Conservation (phyloP, 768 basidiomycete species). For the Aureoboletus auriporus region DNA sequence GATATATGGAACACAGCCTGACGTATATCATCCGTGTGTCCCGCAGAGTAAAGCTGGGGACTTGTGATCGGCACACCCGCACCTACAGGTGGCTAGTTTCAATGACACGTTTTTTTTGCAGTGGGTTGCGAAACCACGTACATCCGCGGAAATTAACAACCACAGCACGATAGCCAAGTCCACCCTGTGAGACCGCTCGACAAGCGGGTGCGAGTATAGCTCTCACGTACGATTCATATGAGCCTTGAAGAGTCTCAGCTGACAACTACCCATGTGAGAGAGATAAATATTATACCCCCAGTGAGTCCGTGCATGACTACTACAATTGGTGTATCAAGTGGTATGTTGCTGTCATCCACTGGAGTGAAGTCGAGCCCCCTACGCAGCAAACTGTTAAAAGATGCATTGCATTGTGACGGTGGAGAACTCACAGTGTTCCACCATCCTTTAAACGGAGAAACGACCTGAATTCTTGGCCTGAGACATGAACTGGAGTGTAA, state of each 20-base stretch:
- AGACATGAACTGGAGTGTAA: conserved; percentile 1
- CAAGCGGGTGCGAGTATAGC: conserved; percentile 75
- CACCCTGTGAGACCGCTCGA: conserved; percentile 68
- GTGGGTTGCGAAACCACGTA: conserved; percentile 35
- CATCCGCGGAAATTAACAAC: conserved; percentile 94
- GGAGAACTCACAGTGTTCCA: conserved; percentile 29
- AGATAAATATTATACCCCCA: conserved; percentile 22
- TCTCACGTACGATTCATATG: conserved; percentile 87
- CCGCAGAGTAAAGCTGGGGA: conserved; percentile 82
- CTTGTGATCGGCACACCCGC: conserved; percentile 83
- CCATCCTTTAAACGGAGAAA: conserved; percentile 28
- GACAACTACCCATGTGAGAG: neutral
- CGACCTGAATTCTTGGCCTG: conserved; percentile 17
- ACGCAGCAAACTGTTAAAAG: neutral
- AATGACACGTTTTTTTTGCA: conserved; percentile 12
- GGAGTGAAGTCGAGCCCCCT: conserved; percentile 34
- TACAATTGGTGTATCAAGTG: conserved; percentile 25
- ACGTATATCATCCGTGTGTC: conserved; percentile 86
- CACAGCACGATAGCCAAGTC: conserved; percentile 84
- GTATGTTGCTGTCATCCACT: conserved; percentile 19
- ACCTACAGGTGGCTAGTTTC: conserved; percentile 41
- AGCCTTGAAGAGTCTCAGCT: conserved; percentile 45
- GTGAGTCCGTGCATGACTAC: conserved; percentile 32
- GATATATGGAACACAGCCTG: conserved; percentile 76
- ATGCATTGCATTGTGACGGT: neutral